These are phyloP conservation scores for Arctium minus DNA, from an alignment of 129 eudicot genomes.

Conservation along the genomic window DNA sequence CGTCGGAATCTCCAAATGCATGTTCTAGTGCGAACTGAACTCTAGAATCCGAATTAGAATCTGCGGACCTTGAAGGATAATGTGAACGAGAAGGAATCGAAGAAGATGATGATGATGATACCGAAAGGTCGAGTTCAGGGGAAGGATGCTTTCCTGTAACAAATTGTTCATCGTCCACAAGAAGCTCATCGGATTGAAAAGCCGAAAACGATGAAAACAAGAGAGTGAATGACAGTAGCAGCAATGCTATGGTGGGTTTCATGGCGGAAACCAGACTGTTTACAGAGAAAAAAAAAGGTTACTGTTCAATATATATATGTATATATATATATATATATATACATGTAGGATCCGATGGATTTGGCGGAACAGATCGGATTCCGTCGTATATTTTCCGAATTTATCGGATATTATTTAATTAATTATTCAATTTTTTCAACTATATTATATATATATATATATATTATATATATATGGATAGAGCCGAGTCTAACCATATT, in stretches of 20 bases:
- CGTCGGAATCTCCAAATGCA: constrained; percentile 56
- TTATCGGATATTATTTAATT: too few relatives aligned
- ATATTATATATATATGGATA: too few relatives aligned
- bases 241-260: neutral
- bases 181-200: neutral
- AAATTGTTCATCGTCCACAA: neutral
- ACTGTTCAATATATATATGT: neutral
- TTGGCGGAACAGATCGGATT: neutral
- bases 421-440: too few relatives aligned
- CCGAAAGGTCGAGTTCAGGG: neutral
- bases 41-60: constrained; percentile 53
- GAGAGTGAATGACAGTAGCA: neutral
- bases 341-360: neutral
- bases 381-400: neutral
- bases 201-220: neutral
- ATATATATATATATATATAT: neutral
- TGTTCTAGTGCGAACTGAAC: constrained; percentile 56
- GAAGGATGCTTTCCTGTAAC: neutral
- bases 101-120: too few relatives aligned
- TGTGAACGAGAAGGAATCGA: neutral
- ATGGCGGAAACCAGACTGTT: neutral
- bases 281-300: neutral
- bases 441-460: too few relatives aligned
- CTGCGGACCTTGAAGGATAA: constrained; percentile 17
- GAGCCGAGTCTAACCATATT: too few relatives aligned